Evolutionary conservation across 2,329 filamentous ascomycete genomes (phyloP), one percentile per base, ranked within the genome.

Genomic region (Escovopsis weberi): DNA sequence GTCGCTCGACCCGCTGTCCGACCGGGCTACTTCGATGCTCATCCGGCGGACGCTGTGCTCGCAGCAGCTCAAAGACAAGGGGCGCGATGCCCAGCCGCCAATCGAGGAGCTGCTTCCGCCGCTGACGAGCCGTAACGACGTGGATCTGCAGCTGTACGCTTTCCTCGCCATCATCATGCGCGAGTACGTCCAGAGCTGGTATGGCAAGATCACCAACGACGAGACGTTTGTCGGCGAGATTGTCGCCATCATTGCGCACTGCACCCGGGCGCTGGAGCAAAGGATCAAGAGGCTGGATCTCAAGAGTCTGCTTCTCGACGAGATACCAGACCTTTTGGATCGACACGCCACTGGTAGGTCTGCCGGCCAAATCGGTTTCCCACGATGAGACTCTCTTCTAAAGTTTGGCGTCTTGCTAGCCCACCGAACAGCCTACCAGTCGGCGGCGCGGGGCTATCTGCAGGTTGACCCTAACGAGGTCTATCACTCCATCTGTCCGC

Each of bases 171-270:
- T 96, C 45, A 78, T 96, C 47, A 70, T 95, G 53, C 80, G 84
- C 55, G 87, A 95, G 50, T 94, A 87, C 59, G 83, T 98, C 33
- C 81, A 91, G 59, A 79, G 78, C 30, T 98, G 91, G 91, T 98
- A 98, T 66, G 72, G 70, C 50, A 89, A 82, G 60, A 91, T 98
- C 59, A 95, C 89, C 1, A 78, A 86, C 4, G 89, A 98, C 62
- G 83, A 88, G 57, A 72, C 77, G 11, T 93, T 98, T 57, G 80
- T 91, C 46, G 80, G 82, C 51, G 88, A 95, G 65, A 74, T 95
- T 45, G 72, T 96, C 42, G 85, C 86, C 55, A 80, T 94, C 50
- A 84, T 96, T 54, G 91, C 89, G 35, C 89, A 96, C 62, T 91
- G 85, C 60, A 94, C 86, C 35, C 74, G 85, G 44, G 85, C 80